phyloP scores from a whole-genome alignment of 1,284 basidiomycete genomes.

The Cutaneotrichosporon arboriforme region DNA sequence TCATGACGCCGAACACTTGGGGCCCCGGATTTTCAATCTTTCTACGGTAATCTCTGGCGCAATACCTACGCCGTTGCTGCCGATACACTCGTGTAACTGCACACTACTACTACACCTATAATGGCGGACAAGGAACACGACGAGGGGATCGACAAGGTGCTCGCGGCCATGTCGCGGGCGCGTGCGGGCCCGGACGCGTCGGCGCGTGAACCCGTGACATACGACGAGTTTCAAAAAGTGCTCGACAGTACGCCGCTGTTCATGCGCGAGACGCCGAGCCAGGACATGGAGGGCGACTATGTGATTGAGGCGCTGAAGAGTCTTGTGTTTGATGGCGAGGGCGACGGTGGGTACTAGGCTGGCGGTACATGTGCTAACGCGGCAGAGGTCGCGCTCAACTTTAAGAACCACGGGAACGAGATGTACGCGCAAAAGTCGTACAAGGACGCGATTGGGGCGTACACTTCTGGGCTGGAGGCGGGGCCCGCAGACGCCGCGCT shows the following conservation, averaged over 20 bases:
- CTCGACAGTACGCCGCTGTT: constrained; percentile 64
- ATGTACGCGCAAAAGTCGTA: constrained; percentile 82
- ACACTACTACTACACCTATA: neutral
- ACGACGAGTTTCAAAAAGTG: constrained; percentile 33
- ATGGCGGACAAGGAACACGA: constrained; percentile 9
- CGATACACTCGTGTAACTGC: neutral
- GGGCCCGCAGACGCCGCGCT: constrained; percentile 62
- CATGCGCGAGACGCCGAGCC: constrained; percentile 75
- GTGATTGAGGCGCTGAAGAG: constrained; percentile 78
- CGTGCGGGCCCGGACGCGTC: constrained; percentile 9
- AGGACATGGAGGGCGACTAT: constrained; percentile 58
- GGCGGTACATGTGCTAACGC: constrained; percentile 1
- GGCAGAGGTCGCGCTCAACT: constrained; percentile 83
- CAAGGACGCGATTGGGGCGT: constrained; percentile 82
- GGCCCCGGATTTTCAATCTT: constrained; percentile 3
- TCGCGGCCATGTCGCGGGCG: constrained; percentile 19
- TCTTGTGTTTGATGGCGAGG: constrained; percentile 80
- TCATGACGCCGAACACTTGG: neutral
- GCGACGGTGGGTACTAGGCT: constrained; percentile 75
- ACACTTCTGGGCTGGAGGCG: constrained; percentile 81
- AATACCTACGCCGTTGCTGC: neutral
- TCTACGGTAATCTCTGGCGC: neutral
- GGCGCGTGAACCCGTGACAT: constrained; percentile 20
- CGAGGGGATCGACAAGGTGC: constrained; percentile 17
- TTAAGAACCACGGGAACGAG: constrained; percentile 92